Evolutionary conservation across 2,329 filamentous ascomycete genomes (phyloP).

Genomic region (Teratosphaeria nubilosa): DNA sequence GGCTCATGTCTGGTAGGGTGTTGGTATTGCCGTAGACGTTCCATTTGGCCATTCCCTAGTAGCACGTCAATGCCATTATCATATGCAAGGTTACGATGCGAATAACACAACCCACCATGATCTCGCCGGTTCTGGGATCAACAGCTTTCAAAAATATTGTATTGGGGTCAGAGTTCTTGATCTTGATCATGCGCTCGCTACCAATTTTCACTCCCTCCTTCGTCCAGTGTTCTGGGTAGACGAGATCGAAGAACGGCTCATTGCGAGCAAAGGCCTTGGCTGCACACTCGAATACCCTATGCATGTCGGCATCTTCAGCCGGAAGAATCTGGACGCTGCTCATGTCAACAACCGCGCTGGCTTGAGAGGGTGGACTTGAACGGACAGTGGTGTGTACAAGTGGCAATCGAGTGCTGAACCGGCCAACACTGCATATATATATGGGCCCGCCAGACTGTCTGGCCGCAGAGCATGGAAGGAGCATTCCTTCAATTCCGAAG

Average conservation of each 20-base stretch:
- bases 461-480: too few species aligned
- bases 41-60: conserved; percentile 23
- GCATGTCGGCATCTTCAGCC: conserved; percentile 19
- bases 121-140: conserved; percentile 13
- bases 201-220: conserved; percentile 15
- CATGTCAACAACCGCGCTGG: not conserved
- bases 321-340: not conserved
- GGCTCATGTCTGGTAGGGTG: conserved; percentile 3
- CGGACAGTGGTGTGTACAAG: too few species aligned
- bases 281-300: conserved; percentile 20
- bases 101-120: conserved; percentile 6
- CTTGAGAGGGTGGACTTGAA: not conserved
- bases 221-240: conserved; percentile 19
- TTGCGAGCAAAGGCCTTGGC: conserved; percentile 19
- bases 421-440: too few species aligned
- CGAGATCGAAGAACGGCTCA: conserved; percentile 19
- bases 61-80: not conserved
- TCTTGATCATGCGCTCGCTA: conserved; percentile 14
- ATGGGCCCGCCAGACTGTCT: too few species aligned
- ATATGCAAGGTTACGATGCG: not conserved
- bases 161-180: conserved; percentile 12
- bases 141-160: conserved; percentile 23
- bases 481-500: not conserved
- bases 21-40: conserved; percentile 15
- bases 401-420: too few species aligned